Conservation (phyloP, 1,139 yeast genomes). For the Debaryomycetaceae sp. region DNA sequence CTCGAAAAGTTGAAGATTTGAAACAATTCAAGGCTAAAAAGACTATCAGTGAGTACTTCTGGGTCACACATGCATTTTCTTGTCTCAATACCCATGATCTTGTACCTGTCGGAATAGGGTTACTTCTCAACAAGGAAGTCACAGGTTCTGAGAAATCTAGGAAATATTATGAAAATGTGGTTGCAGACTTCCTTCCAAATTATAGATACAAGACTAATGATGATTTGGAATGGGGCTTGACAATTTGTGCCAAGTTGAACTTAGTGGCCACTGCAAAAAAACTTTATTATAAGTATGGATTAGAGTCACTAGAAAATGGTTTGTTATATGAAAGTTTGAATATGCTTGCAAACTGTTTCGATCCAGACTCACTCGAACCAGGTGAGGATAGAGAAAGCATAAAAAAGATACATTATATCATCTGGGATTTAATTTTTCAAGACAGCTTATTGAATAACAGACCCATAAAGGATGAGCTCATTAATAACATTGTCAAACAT, state of each 20-base stretch:
- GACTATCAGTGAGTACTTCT: constrained; percentile 57
- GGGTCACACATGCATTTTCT: constrained; percentile 58
- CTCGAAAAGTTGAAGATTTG: constrained; percentile 11
- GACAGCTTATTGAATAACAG: constrained; percentile 53
- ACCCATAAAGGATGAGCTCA: constrained; percentile 52
- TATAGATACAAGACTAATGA: constrained; percentile 62
- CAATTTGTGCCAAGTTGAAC: constrained; percentile 45
- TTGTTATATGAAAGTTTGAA: constrained; percentile 60
- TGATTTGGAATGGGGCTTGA: constrained; percentile 77
- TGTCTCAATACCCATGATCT: constrained; percentile 48
- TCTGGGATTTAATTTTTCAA: constrained; percentile 54
- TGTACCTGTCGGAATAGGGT: constrained; percentile 68
- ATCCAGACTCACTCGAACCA: constrained; percentile 20
- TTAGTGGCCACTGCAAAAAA: constrained; percentile 52
- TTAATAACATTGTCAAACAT: constrained; percentile 50
- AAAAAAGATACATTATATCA: constrained; percentile 36
- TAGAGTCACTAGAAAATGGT: constrained; percentile 38
- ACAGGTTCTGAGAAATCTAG: constrained; percentile 18
- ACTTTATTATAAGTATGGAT: constrained; percentile 42
- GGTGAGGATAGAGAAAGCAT: constrained; percentile 26
- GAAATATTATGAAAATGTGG: constrained; percentile 37
- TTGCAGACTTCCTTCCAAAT: constrained; percentile 59
- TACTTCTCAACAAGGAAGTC: constrained; percentile 29
- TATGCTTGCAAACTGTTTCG: constrained; percentile 66
- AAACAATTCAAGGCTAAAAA: constrained; percentile 22